Evolutionary conservation across 148 eudicot genomes (phyloP), one percentile per base, ranked within the genome.

Genomic region (Diospyros kaki): DNA sequence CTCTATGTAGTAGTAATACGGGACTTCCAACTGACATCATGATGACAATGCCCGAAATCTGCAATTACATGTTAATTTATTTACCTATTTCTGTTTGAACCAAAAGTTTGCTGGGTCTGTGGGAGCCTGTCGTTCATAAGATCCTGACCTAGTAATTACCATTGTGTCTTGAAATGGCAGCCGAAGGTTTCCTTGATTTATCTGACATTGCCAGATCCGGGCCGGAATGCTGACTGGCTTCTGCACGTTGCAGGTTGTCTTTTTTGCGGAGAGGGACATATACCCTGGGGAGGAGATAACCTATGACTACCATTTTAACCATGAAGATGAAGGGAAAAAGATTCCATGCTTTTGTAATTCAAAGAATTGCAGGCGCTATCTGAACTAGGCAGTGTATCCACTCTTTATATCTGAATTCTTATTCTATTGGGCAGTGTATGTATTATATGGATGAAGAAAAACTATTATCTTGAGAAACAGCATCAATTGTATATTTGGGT

Each of bases 281-380:
- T 85, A 83, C 70, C 92, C 96, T 38, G 96, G 96, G 65, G 96
- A 91, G 76, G 96, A 91, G 86, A 83, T 91, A 45, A 91, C 96
- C 6, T 91, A 91, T 63, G 92, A 91, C 77, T 91, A 91, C 82
- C 90, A 91, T 83, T 91, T 91, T 78, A 91, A 81, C 76, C 83
- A 87, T 40, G 96, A 91, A 80, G 96, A 91, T 67, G 96, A 91
- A 80, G 92, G 96, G 59, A 83, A 91, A 82, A 91, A 88, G 75
- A 87, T 91, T 52, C 89, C 87, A 10, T 91, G 95, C 77, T 81
- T 75, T 64, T 91, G 96, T 79, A 87, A 85, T 55, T 75, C 92
- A 2, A 86, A 77, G 64, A 87, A 81, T 72, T 91, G 96, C 88
- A 88, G 92, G 82, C 89, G 86, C 8, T 91, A 81, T 78, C 81